Evolutionary conservation across 2,329 filamentous ascomycete species (phyloP).

Genomic region (Fusarium incarnatum): DNA sequence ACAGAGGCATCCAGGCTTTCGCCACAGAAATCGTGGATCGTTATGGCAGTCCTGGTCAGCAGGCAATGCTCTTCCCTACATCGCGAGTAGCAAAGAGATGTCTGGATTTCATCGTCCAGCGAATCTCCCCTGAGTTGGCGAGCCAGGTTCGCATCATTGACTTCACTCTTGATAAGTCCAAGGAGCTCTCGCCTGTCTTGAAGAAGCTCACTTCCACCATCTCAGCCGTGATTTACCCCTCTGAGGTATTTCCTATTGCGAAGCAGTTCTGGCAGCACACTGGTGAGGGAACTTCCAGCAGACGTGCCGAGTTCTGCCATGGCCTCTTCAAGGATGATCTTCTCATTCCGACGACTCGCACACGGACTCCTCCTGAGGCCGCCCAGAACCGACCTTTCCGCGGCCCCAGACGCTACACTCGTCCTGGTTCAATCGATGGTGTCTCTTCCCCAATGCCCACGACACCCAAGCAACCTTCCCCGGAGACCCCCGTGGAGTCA

Average conservation of each 20-base stretch:
- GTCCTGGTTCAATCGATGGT: slow-evolving; percentile 56
- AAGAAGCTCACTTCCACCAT: slow-evolving; percentile 68
- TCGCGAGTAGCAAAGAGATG: slow-evolving; percentile 76
- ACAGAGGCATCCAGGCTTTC: slow-evolving; percentile 82
- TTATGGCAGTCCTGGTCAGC: slow-evolving; percentile 70
- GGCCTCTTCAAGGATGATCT: slow-evolving; percentile 77
- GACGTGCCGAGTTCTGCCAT: slow-evolving; percentile 90
- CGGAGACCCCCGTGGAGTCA: slow-evolving; percentile 52
- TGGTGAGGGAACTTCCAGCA: slow-evolving; percentile 91
- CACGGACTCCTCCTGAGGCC: slow-evolving; percentile 44
- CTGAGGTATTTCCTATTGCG: slow-evolving; percentile 75
- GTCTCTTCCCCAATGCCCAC: slow-evolving; percentile 22
- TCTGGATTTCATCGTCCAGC: slow-evolving; percentile 74
- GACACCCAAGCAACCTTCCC: slow-evolving; percentile 30
- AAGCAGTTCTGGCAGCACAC: slow-evolving; percentile 98
- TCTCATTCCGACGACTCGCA: slow-evolving; percentile 52
- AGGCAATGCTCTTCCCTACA: slow-evolving; percentile 87
- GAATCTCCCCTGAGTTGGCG: slow-evolving; percentile 63
- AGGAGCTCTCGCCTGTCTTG: slow-evolving; percentile 63
- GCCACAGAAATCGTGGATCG: slow-evolving; percentile 73
- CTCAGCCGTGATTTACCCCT: slow-evolving; percentile 77
- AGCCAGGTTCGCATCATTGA: slow-evolving; percentile 68
- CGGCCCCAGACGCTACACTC: slow-evolving; percentile 85
- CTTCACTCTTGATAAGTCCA: slow-evolving; percentile 70
- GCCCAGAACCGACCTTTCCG: slow-evolving; percentile 60